Evolutionary conservation across 2,329 filamentous ascomycete genomes (phyloP).

Genomic region (Trichoderma koningii): DNA sequence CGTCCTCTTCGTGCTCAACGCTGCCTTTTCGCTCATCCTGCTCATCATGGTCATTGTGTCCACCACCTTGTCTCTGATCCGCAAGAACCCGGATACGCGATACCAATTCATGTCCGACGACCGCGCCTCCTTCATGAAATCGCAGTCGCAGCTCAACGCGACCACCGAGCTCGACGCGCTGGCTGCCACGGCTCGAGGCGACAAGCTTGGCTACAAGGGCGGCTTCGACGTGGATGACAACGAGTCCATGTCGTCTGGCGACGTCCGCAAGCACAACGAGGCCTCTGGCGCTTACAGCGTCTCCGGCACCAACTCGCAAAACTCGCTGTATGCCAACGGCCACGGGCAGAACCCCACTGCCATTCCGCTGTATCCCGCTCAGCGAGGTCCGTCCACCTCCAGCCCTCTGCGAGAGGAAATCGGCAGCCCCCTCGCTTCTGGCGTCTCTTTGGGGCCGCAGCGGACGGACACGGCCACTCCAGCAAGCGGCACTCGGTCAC

Average conservation of each 20-base stretch:
- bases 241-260: conserved; percentile 45
- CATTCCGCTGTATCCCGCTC: conserved; percentile 48
- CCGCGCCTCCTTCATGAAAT: conserved; percentile 96
- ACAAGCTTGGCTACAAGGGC: conserved; percentile 59
- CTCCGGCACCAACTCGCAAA: conserved; percentile 36
- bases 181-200: conserved; percentile 83
- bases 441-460: conserved; percentile 33
- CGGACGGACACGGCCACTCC: conserved; percentile 41
- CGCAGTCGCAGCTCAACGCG: conserved; percentile 73
- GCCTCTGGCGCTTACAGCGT: conserved; percentile 30
- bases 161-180: conserved; percentile 89
- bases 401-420: conserved; percentile 41
- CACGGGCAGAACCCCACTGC: conserved; percentile 46
- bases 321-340: conserved; percentile 35
- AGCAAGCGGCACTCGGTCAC: conserved; percentile 40
- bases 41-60: conserved; percentile 74
- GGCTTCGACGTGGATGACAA: conserved; percentile 46
- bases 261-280: conserved; percentile 42
- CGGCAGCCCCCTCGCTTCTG: conserved; percentile 40
- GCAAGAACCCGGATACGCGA: conserved; percentile 90
- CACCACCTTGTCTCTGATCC: conserved; percentile 70
- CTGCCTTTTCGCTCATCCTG: conserved; percentile 77
- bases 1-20: conserved; percentile 85
- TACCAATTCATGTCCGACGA: conserved; percentile 98
- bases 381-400: conserved; percentile 34